Evolutionary conservation across 495 filamentous ascomycete genomes (phyloP).

Genomic region (Chaetomium tenue): DNA sequence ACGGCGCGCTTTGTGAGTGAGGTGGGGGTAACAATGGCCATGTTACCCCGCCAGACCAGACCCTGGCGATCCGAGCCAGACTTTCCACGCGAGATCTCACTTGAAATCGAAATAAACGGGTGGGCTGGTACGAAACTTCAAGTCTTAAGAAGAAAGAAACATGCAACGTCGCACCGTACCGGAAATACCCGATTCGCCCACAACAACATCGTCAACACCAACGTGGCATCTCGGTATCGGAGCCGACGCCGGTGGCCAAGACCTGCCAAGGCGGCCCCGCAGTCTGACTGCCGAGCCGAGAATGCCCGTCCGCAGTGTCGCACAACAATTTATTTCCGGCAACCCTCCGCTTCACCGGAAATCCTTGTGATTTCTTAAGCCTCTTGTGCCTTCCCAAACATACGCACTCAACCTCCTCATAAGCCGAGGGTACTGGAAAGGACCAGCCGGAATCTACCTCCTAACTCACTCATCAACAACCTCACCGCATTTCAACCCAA

Average conservation of each 20-base stretch:
- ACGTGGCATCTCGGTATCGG: constrained; percentile 3
- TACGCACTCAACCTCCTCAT: neutral
- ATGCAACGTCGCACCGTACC: neutral
- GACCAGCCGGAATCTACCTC: neutral
- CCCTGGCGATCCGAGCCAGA: neutral
- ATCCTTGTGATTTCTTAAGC: neutral
- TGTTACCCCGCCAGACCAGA: constrained; percentile 10
- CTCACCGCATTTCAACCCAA: neutral
- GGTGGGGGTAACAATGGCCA: constrained; percentile 5
- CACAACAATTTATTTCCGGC: constrained; percentile 9
- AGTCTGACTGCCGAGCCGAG: constrained; percentile 15
- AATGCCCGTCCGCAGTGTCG: constrained; percentile 4
- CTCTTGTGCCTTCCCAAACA: too few species aligned
- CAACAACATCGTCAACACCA: constrained; percentile 7
- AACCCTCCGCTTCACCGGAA: neutral
- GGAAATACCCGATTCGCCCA: neutral
- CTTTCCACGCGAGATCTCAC: neutral
- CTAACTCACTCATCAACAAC: neutral
- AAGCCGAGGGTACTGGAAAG: neutral
- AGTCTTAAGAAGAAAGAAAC: too few species aligned
- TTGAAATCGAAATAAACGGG: neutral
- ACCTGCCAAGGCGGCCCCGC: constrained; percentile 22
- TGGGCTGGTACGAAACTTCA: too few species aligned
- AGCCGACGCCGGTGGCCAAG: constrained; percentile 9
- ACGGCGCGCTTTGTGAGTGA: neutral